Conservation (phyloP, 805 yeast genomes). For the Lachancea nothofagi region DNA sequence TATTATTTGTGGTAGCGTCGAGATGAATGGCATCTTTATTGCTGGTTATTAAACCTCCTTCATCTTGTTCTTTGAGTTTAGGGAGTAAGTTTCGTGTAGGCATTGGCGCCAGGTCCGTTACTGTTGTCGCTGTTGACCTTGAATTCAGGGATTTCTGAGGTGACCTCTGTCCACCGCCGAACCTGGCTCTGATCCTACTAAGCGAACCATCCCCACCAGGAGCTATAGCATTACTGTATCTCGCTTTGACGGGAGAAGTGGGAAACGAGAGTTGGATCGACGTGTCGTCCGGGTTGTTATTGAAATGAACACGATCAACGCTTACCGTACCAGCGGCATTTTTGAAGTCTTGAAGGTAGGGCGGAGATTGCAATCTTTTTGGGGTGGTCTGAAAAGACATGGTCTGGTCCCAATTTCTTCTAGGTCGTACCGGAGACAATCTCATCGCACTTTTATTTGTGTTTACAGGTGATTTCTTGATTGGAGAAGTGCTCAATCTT, state of each 20-base stretch:
- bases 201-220: slow-evolving; percentile 29
- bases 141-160: slow-evolving; percentile 16
- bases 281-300: slow-evolving; percentile 10
- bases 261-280: slow-evolving; percentile 23
- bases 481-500: slow-evolving; percentile 26
- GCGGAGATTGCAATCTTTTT: slow-evolving; percentile 24
- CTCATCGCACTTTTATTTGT: slow-evolving; percentile 24
- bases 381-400: slow-evolving; percentile 28
- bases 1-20: not conserved
- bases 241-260: slow-evolving; percentile 27
- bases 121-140: not conserved
- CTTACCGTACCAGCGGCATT: slow-evolving; percentile 23
- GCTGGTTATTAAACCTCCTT: not conserved
- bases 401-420: slow-evolving; percentile 3
- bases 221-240: slow-evolving; percentile 27
- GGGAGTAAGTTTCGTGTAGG: slow-evolving; percentile 4
- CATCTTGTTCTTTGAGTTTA: slow-evolving; percentile 6
- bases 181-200: slow-evolving; percentile 27
- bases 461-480: slow-evolving; percentile 14
- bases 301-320: slow-evolving; percentile 23
- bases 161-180: slow-evolving; percentile 23
- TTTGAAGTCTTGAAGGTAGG: slow-evolving; percentile 16
- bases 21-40: not conserved
- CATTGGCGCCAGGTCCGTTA: not conserved
- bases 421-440: slow-evolving; percentile 15